Percentiles rank a stretch among this genome's conserved stretches.
phyloP scores from a whole-genome alignment of 768 basidiomycete species.

The Russula sp. region DNA sequence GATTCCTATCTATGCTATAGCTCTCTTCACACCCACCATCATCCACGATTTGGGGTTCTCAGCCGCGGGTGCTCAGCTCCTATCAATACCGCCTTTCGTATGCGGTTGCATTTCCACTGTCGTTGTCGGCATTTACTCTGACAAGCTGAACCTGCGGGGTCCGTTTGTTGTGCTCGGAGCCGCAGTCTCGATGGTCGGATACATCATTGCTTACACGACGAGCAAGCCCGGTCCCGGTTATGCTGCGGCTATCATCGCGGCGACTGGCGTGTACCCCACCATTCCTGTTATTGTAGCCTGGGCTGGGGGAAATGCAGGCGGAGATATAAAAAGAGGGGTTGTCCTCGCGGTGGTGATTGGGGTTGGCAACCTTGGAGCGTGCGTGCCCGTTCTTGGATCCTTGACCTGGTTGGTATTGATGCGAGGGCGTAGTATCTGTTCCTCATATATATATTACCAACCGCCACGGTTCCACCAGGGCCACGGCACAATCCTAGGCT shows the following conservation, averaged over 20 bases:
- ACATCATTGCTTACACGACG: slow-evolving; percentile 42
- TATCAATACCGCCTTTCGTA: slow-evolving; percentile 35
- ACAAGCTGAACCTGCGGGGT: slow-evolving; percentile 38
- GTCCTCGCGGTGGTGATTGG: slow-evolving; percentile 50
- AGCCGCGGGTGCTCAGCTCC: slow-evolving; percentile 38
- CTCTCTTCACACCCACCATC: slow-evolving; percentile 34
- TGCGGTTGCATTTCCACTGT: slow-evolving; percentile 30
- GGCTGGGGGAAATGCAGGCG: slow-evolving; percentile 50
- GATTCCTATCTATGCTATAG: slow-evolving; percentile 41
- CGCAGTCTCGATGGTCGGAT: slow-evolving; percentile 45
- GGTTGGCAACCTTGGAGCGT: slow-evolving; percentile 51
- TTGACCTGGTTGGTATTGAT: neutral
- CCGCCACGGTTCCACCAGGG: slow-evolving; percentile 36
- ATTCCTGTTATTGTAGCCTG: slow-evolving; percentile 47
- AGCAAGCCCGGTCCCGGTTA: slow-evolving; percentile 34
- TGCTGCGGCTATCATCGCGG: slow-evolving; percentile 44
- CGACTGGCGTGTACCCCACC: slow-evolving; percentile 48
- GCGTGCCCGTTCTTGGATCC: slow-evolving; percentile 31
- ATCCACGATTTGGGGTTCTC: slow-evolving; percentile 40
- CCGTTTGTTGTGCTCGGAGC: slow-evolving; percentile 43
- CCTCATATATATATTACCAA: slow-evolving; percentile 39
- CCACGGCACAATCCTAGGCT: slow-evolving; percentile 36
- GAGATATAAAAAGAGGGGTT: slow-evolving; percentile 48
- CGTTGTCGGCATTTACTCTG: slow-evolving; percentile 31
- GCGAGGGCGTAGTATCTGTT: slow-evolving; percentile 33